Evolutionary conservation across 2,329 filamentous ascomycete genomes (phyloP).

Genomic region (Fusarium virguliforme): DNA sequence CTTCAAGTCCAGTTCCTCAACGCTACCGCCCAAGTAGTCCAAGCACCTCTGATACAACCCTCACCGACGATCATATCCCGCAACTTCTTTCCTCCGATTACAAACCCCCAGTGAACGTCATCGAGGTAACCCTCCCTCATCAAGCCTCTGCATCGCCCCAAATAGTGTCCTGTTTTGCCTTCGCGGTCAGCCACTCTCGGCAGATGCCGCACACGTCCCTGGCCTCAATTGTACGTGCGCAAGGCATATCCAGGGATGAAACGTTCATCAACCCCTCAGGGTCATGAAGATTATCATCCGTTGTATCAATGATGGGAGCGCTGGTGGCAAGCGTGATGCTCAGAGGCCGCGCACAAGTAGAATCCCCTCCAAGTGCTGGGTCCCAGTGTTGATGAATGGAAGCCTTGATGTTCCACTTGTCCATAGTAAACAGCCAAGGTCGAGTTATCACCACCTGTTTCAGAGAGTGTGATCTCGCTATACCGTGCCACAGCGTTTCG

Average conservation of each 20-base stretch:
- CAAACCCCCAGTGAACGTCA: background rate
- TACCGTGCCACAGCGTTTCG: conserved; percentile 33
- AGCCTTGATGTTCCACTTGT: conserved; percentile 38
- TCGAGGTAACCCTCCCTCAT: background rate
- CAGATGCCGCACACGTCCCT: conserved; percentile 31
- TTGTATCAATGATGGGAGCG: conserved; percentile 18
- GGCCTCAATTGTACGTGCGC: conserved; percentile 9
- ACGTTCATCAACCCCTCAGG: conserved; percentile 21
- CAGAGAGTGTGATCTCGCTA: conserved; percentile 23
- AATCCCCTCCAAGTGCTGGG: conserved; percentile 27
- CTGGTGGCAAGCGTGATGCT: conserved; percentile 31
- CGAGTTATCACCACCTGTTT: conserved; percentile 25
- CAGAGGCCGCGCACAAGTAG: conserved; percentile 27
- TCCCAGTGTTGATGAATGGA: conserved; percentile 29
- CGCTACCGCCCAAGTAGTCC: background rate
- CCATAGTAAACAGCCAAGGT: conserved; percentile 24
- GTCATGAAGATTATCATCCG: conserved; percentile 13
- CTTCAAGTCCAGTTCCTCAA: background rate
- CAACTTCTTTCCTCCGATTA: background rate
- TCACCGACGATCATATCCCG: background rate
- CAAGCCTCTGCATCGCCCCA: conserved; percentile 20
- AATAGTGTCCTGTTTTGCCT: conserved; percentile 31
- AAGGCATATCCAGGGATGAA: conserved; percentile 17
- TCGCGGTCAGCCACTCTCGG: conserved; percentile 34
- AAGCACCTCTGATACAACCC: background rate